These are phyloP conservation scores for Haberlea rhodopensis DNA, from an alignment of 257 asterid genomes.

Conservation along the genomic window DNA sequence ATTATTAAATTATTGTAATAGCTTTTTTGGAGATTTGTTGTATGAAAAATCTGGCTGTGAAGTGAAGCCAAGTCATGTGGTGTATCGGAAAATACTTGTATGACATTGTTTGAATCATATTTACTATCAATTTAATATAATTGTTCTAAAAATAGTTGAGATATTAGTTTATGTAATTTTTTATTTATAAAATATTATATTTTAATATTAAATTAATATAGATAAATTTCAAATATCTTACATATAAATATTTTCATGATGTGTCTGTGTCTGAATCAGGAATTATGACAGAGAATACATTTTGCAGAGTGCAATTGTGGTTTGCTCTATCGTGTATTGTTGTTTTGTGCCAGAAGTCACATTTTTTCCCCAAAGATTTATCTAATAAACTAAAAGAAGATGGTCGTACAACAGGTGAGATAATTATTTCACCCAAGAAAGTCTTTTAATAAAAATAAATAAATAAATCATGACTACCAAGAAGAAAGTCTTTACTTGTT, in stretches of 20 bases:
- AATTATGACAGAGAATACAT: constrained; percentile 24
- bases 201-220: too few relatives aligned
- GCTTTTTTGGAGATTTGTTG: constrained; percentile 21
- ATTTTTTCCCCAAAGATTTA: constrained; percentile 18
- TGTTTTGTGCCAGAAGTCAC: constrained; percentile 21
- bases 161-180: too few relatives aligned
- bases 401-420: constrained; percentile 37
- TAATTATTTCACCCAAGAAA: constrained; percentile 36
- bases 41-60: too few relatives aligned
- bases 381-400: constrained; percentile 14
- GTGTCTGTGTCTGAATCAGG: not conserved
- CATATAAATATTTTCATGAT: too few relatives aligned
- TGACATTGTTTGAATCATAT: too few relatives aligned
- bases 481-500: constrained; percentile 39
- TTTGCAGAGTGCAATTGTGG: constrained; percentile 34
- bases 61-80: not conserved
- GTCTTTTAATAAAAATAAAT: constrained; percentile 21
- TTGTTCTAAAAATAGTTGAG: too few relatives aligned
- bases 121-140: too few relatives aligned
- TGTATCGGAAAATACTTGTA: too few relatives aligned
- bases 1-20: not conserved
- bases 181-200: too few relatives aligned
- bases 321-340: constrained; percentile 22
- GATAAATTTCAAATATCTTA: too few relatives aligned
- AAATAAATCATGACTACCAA: constrained; percentile 38